Conservation (phyloP, 257 asterid species). For the Craterostigma plantagineum region DNA sequence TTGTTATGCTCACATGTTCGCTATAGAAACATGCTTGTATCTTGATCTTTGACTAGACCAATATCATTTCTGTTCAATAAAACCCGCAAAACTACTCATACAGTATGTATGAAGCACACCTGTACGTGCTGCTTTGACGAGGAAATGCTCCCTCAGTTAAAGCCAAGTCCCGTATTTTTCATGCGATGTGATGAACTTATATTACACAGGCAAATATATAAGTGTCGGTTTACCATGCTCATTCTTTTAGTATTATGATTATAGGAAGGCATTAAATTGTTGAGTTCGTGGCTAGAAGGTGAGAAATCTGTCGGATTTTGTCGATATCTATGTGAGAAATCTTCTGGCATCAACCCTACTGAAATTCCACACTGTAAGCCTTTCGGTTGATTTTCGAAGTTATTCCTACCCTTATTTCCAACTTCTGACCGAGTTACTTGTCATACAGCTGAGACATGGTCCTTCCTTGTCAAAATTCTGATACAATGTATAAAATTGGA, state of each 20-base stretch:
- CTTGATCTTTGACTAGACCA: too few relatives aligned
- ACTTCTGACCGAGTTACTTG: conserved; percentile 7
- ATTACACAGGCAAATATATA: too few relatives aligned
- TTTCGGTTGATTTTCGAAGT: conserved; percentile 5
- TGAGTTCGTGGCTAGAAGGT: conserved; percentile 79
- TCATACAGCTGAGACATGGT: conserved; percentile 87
- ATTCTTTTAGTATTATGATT: conserved; percentile 7
- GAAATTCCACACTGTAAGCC: conserved; percentile 59
- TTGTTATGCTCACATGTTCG: too few relatives aligned
- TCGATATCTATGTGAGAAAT: conserved; percentile 44
- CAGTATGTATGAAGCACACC: too few relatives aligned
- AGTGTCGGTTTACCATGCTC: not conserved
- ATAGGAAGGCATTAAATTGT: conserved; percentile 81
- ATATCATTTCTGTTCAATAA: too few relatives aligned
- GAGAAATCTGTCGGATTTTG: conserved; percentile 51
- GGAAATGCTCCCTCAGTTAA: too few relatives aligned
- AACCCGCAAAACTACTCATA: too few relatives aligned
- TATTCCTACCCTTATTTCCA: conserved; percentile 7
- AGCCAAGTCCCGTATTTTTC: too few relatives aligned
- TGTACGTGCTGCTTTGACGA: too few relatives aligned
- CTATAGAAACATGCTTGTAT: too few relatives aligned
- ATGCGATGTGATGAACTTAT: too few relatives aligned
- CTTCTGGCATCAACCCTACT: conserved; percentile 37
- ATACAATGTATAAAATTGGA: conserved; percentile 58
- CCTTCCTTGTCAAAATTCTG: conserved; percentile 53